These are phyloP conservation scores for Amanita jacksonii DNA, from an alignment of 768 basidiomycete genomes.

Conservation along the genomic window DNA sequence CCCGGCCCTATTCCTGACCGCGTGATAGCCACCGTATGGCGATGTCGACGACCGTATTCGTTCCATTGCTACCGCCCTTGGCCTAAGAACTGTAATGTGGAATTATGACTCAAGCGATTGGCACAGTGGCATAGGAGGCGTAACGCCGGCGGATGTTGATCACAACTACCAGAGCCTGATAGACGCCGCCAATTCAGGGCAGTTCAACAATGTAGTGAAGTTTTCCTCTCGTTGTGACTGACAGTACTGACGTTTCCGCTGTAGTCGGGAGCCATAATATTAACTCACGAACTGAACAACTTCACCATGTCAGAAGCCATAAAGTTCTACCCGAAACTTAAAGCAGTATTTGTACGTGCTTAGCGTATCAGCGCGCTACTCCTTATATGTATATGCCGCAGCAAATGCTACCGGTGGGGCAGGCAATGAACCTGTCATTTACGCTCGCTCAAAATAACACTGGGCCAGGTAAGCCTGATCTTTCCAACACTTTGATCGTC, in stretches of 20 bases:
- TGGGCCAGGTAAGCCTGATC: constrained; percentile 32
- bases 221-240: not conserved
- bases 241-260: not conserved
- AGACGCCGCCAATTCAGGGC: constrained; percentile 31
- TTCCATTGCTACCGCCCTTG: constrained; percentile 55
- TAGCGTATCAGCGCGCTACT: not conserved
- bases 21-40: constrained; percentile 47
- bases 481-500: constrained; percentile 13
- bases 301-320: constrained; percentile 53
- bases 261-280: constrained; percentile 40
- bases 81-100: constrained; percentile 69
- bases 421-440: constrained; percentile 42
- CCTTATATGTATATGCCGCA: constrained; percentile 10
- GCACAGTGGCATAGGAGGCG: constrained; percentile 42
- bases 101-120: constrained; percentile 64
- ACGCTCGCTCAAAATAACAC: no score
- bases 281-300: constrained; percentile 52
- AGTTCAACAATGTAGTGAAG: constrained; percentile 25
- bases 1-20: not conserved
- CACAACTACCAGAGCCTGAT: constrained; percentile 48
- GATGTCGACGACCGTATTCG: constrained; percentile 73
- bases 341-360: constrained; percentile 34
- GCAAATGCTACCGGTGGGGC: constrained; percentile 45
- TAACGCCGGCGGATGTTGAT: constrained; percentile 37
- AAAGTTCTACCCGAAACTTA: constrained; percentile 38